These are phyloP conservation scores for Penicillium flavigenum DNA, from an alignment of 495 filamentous ascomycete species.

Conservation along the genomic window DNA sequence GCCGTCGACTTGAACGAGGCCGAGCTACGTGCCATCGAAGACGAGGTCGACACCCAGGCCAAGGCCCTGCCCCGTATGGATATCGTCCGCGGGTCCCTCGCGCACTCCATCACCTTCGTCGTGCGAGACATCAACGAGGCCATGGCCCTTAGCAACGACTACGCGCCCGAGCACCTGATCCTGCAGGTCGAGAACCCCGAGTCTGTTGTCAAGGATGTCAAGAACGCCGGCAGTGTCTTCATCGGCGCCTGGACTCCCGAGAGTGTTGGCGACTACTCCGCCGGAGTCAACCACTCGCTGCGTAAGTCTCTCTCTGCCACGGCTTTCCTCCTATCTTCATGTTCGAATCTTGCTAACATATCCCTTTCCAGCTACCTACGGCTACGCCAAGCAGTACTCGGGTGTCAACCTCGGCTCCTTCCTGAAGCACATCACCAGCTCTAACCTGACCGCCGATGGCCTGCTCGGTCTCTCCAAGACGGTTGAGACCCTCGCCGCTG, in stretches of 20 bases:
- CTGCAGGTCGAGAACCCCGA: constrained; percentile 78
- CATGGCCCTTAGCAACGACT: constrained; percentile 83
- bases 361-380: constrained; percentile 76
- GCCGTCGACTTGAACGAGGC: constrained; percentile 73
- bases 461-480: constrained; percentile 78
- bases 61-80: constrained; percentile 83
- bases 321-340: neutral
- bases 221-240: constrained; percentile 95
- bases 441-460: constrained; percentile 82
- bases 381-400: constrained; percentile 96
- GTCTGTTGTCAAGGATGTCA: constrained; percentile 69
- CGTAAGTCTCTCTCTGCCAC: constrained; percentile 61
- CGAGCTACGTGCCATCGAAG: constrained; percentile 76
- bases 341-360: constrained; percentile 16
- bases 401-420: constrained; percentile 95
- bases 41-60: constrained; percentile 89
- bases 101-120: constrained; percentile 85
- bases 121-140: constrained; percentile 79
- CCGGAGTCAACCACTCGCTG: constrained; percentile 94
- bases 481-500: constrained; percentile 89
- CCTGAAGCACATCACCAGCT: constrained; percentile 93
- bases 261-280: constrained; percentile 95
- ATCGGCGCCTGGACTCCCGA: constrained; percentile 95
- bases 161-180: constrained; percentile 97
- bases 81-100: constrained; percentile 88